A percentile compares a stretch with the other conserved stretches of the same genome.
These are phyloP conservation scores for Chalaropsis thielavioides DNA, from an alignment of 2,329 filamentous ascomycete genomes.

Conservation along the genomic window DNA sequence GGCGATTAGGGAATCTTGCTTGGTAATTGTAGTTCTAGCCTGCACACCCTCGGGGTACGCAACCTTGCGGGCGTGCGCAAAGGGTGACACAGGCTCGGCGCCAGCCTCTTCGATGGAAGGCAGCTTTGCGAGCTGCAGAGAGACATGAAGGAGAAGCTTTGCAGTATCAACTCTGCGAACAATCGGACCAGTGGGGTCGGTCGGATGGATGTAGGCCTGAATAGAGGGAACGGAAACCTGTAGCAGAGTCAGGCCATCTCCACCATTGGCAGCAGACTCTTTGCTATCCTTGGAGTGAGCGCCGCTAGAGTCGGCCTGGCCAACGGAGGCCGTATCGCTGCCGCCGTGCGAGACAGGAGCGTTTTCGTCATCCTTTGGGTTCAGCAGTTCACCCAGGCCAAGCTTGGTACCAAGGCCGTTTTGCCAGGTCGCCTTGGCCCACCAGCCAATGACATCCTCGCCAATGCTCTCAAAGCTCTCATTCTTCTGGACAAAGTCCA, in stretches of 20 bases:
- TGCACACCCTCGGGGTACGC: conserved; percentile 74
- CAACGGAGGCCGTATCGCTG: conserved; percentile 12
- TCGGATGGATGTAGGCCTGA: conserved; percentile 67
- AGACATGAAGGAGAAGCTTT: conserved; percentile 64
- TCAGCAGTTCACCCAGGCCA: conserved; percentile 26
- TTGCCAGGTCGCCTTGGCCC: conserved; percentile 92
- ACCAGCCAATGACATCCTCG: conserved; percentile 87
- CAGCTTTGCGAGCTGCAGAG: conserved; percentile 74
- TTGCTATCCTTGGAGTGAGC: background rate
- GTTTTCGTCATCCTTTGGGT: conserved; percentile 10
- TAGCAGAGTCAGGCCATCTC: conserved; percentile 20
- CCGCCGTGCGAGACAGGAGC: conserved; percentile 11
- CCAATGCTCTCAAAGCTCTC: conserved; percentile 74
- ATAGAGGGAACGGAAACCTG: conserved; percentile 48
- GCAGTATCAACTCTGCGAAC: conserved; percentile 82
- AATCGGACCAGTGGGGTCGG: conserved; percentile 39
- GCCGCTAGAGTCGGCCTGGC: background rate
- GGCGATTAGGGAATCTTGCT: conserved; percentile 66
- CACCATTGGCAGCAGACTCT: conserved; percentile 8
- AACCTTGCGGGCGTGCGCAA: conserved; percentile 66
- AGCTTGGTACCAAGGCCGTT: conserved; percentile 65
- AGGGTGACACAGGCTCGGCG: conserved; percentile 46
- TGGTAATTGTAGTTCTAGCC: conserved; percentile 64
- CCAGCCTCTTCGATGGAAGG: conserved; percentile 53
- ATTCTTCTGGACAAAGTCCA: conserved; percentile 68